A percentile compares a stretch with the other conserved stretches of the same genome.
phyloP scores from a whole-genome alignment of 345 rosid genomes.

The Hibiscus trionum region DNA sequence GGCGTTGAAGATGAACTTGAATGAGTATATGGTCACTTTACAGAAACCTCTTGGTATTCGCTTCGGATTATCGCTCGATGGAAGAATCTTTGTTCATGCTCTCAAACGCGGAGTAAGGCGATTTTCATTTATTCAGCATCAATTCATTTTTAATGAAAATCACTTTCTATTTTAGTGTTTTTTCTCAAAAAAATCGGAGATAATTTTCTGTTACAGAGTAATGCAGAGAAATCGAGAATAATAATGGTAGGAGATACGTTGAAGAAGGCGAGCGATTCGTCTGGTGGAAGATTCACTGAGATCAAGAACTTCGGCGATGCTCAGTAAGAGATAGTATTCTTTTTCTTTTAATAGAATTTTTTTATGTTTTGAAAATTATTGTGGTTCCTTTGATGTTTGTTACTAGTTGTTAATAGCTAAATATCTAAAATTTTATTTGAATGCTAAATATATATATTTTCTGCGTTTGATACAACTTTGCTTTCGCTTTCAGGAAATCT shows the following conservation, averaged over 20 bases:
- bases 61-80: conserved; percentile 62
- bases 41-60: conserved; percentile 86
- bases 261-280: conserved; percentile 57
- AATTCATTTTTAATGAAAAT: not conserved
- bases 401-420: not conserved
- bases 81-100: conserved; percentile 71
- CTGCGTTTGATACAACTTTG: not conserved
- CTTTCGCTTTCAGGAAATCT: not conserved
- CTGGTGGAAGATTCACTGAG: conserved; percentile 41
- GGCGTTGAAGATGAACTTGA: conserved; percentile 59
- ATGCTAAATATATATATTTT: not conserved
- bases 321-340: conserved; percentile 31
- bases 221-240: conserved; percentile 87
- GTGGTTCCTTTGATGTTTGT: not conserved
- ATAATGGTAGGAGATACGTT: conserved; percentile 84
- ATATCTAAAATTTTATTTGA: not conserved
- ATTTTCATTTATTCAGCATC: not conserved
- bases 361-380: not conserved
- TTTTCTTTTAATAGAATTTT: not conserved
- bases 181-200: not conserved
- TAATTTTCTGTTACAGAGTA: conserved; percentile 38
- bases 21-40: conserved; percentile 90
- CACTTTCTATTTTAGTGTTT: not conserved
- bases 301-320: conserved; percentile 58
- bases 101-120: conserved; percentile 63